Evolutionary conservation across 2,329 filamentous ascomycete species (phyloP).

Genomic region (Stagonosporopsis chrysanthemi): DNA sequence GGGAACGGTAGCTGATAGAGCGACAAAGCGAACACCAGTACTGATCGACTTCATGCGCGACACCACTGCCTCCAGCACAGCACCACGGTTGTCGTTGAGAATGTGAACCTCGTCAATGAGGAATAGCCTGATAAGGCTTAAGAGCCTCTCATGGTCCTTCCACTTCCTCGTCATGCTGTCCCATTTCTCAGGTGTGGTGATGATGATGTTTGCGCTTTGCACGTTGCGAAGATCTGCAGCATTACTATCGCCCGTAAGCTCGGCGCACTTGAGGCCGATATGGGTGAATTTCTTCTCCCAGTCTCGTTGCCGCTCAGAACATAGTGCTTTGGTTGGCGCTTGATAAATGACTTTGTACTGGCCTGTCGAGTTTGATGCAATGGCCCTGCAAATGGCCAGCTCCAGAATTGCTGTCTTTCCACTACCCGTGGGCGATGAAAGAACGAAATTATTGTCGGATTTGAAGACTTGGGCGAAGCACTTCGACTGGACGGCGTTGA

Average conservation of each 20-base stretch:
- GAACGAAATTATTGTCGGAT: constrained; percentile 76
- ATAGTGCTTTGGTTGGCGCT: constrained; percentile 84
- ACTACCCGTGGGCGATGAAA: constrained; percentile 83
- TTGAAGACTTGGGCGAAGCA: constrained; percentile 73
- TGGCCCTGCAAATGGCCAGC: constrained; percentile 78
- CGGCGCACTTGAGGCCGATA: constrained; percentile 73
- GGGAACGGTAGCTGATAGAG: constrained; percentile 82
- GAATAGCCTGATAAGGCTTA: constrained; percentile 79
- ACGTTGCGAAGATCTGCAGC: constrained; percentile 70
- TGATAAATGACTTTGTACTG: constrained; percentile 85
- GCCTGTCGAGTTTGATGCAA: constrained; percentile 62
- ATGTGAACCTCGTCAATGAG: constrained; percentile 91
- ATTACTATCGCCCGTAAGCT: constrained; percentile 84
- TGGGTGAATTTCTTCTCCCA: constrained; percentile 78
- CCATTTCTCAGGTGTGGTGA: constrained; percentile 92
- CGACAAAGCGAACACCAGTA: constrained; percentile 78
- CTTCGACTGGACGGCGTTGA: constrained; percentile 85
- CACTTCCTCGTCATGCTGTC: constrained; percentile 88
- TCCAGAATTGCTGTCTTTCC: constrained; percentile 86
- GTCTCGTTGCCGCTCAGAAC: constrained; percentile 76
- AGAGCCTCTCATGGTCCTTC: constrained; percentile 78
- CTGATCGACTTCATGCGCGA: constrained; percentile 86
- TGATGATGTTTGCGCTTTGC: constrained; percentile 78
- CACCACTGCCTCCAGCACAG: constrained; percentile 82
- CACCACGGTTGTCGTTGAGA: constrained; percentile 78